phyloP scores from a whole-genome alignment of 306 rosid species.

The Cyamopsis tetragonoloba region DNA sequence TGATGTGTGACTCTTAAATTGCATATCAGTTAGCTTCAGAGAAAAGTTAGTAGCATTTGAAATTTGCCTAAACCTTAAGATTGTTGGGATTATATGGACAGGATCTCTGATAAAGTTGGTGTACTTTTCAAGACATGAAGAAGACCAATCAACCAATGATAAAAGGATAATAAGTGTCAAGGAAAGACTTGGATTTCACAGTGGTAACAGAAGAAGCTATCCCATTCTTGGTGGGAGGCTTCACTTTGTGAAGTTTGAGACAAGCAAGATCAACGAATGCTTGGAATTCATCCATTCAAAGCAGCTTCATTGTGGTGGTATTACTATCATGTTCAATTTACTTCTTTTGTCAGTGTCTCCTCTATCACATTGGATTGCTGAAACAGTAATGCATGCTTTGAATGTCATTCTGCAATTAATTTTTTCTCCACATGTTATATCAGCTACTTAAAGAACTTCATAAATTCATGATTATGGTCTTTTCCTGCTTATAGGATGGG shows the following conservation, averaged over 20 bases:
- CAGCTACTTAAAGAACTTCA: background rate
- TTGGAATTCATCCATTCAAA: slow-evolving; percentile 72
- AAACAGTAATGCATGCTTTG: background rate
- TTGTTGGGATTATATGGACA: slow-evolving; percentile 22
- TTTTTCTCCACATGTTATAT: background rate
- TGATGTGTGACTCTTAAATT: background rate
- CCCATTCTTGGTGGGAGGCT: slow-evolving; percentile 91
- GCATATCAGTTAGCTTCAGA: background rate
- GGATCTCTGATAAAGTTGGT: slow-evolving; percentile 87
- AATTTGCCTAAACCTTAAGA: slow-evolving; percentile 9
- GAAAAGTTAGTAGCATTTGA: background rate
- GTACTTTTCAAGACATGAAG: slow-evolving; percentile 78
- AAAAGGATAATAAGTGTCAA: slow-evolving; percentile 51
- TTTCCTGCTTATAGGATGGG: slow-evolving; percentile 36
- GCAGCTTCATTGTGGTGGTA: slow-evolving; percentile 80
- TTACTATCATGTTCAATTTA: background rate
- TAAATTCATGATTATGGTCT: background rate
- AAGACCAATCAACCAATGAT: slow-evolving; percentile 51
- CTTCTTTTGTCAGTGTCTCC: background rate
- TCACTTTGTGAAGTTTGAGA: slow-evolving; percentile 89
- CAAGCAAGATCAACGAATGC: slow-evolving; percentile 75
- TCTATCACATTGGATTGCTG: background rate
- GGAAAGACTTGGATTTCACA: slow-evolving; percentile 54
- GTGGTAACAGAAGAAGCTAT: slow-evolving; percentile 63
- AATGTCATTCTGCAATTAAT: background rate